Evolutionary conservation across 176 grass and related monocot species (phyloP).

Genomic region (Raddia guianensis): DNA sequence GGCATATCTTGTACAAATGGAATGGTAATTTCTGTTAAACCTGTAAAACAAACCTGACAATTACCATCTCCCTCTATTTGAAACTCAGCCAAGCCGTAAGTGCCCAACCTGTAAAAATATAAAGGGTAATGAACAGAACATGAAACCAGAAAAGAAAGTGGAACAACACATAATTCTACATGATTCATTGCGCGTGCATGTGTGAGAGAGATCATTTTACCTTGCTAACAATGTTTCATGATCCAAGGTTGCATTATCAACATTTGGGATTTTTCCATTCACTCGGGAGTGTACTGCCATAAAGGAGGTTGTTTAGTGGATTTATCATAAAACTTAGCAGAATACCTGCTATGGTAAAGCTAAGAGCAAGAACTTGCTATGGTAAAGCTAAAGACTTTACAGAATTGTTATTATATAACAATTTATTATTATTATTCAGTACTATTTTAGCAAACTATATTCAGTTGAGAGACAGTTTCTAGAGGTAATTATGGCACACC

Average conservation of each 20-base stretch:
- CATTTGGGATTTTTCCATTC: constrained; percentile 86
- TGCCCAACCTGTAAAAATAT: constrained; percentile 60
- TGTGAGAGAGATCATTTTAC: constrained; percentile 35
- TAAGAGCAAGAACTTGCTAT: not conserved
- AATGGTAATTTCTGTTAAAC: not conserved
- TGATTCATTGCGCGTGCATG: not conserved
- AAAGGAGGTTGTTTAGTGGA: constrained; percentile 31
- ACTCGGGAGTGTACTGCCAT: constrained; percentile 81
- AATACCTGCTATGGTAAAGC: constrained; percentile 3
- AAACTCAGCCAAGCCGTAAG: constrained; percentile 85
- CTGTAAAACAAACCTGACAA: constrained; percentile 72
- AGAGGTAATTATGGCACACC: not conserved
- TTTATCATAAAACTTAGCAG: constrained; percentile 19
- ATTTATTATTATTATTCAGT: constrained; percentile 9
- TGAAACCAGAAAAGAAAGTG: not conserved
- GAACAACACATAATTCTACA: not conserved
- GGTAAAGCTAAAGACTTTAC: not conserved
- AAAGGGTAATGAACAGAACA: constrained; percentile 24
- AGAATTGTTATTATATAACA: constrained; percentile 5
- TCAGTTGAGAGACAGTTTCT: constrained; percentile 3
- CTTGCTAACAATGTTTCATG: constrained; percentile 82
- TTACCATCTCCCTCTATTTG: constrained; percentile 97
- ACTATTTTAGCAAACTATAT: not conserved
- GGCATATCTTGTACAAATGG: constrained; percentile 4
- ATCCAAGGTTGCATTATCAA: constrained; percentile 85